A percentile compares a stretch with the other conserved stretches of the same genome.
These are phyloP conservation scores for Simplicillium aogashimaense DNA, from an alignment of 2,329 filamentous ascomycete species.

Conservation along the genomic window DNA sequence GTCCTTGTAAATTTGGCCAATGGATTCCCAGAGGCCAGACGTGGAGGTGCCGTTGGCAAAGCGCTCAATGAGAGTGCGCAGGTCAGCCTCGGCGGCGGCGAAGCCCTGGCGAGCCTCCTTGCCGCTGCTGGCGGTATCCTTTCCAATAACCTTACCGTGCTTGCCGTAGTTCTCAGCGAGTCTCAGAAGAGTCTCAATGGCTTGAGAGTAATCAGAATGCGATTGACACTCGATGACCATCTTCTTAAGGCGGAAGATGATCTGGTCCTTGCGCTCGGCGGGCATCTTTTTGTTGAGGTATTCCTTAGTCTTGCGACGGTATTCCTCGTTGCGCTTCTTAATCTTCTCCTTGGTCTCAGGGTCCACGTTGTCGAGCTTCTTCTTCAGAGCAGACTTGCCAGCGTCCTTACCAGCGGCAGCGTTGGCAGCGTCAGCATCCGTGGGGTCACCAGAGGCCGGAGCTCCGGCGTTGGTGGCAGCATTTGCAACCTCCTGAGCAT, in stretches of 20 bases:
- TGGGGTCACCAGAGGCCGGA: conserved; percentile 33
- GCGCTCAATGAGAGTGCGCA: conserved; percentile 77
- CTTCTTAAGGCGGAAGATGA: conserved; percentile 88
- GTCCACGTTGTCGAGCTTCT: conserved; percentile 51
- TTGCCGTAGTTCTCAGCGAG: conserved; percentile 78
- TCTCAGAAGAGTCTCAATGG: conserved; percentile 77
- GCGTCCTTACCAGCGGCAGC: conserved; percentile 20
- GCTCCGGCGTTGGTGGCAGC: conserved; percentile 47
- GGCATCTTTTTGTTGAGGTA: conserved; percentile 85
- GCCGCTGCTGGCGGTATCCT: conserved; percentile 57
- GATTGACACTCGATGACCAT: conserved; percentile 96
- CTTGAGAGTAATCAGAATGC: conserved; percentile 84
- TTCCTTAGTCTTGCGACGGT: conserved; percentile 45
- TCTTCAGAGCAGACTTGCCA: conserved; percentile 35
- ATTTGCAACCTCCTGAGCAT: conserved; percentile 49
- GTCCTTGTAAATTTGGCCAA: conserved; percentile 78
- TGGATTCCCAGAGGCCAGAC: conserved; percentile 74
- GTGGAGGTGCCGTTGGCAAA: conserved; percentile 92
- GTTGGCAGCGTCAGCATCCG: conserved; percentile 44
- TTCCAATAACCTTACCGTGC: conserved; percentile 57
- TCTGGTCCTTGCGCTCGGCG: conserved; percentile 84
- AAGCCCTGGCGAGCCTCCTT: conserved; percentile 65
- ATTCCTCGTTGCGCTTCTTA: conserved; percentile 31
- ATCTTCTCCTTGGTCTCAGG: conserved; percentile 50
- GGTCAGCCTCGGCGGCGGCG: conserved; percentile 63